phyloP scores from a whole-genome alignment of 2,329 filamentous ascomycete species.

The Penicillium sp. region DNA sequence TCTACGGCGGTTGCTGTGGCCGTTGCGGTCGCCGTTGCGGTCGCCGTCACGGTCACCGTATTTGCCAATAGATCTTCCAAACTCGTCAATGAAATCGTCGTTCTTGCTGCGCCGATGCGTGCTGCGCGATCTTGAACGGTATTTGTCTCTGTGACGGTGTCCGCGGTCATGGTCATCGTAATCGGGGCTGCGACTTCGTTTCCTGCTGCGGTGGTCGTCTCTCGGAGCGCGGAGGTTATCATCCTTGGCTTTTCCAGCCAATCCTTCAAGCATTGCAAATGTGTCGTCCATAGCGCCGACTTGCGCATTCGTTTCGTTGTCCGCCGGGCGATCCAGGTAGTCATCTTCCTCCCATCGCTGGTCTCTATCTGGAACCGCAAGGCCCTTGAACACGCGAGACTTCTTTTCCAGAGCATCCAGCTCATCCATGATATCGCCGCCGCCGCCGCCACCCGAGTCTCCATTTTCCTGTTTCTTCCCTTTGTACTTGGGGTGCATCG shows the following conservation, averaged over 20 bases:
- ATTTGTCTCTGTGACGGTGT: constrained; percentile 47
- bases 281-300: constrained; percentile 86
- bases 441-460: constrained; percentile 43
- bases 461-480: constrained; percentile 48
- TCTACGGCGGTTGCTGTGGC: constrained; percentile 49
- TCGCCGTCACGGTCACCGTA: constrained; percentile 44
- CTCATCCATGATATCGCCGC: constrained; percentile 49
- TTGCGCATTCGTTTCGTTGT: constrained; percentile 45
- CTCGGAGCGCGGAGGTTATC: constrained; percentile 39
- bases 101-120: constrained; percentile 43
- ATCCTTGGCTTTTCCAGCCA: constrained; percentile 67
- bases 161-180: constrained; percentile 54
- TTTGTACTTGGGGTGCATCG: constrained; percentile 91
- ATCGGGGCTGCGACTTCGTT: constrained; percentile 59
- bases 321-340: constrained; percentile 39
- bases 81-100: constrained; percentile 63
- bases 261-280: constrained; percentile 82
- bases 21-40: constrained; percentile 47
- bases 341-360: constrained; percentile 58
- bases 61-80: constrained; percentile 54
- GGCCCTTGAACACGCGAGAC: constrained; percentile 84
- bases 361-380: constrained; percentile 81
- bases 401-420: constrained; percentile 66
- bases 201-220: constrained; percentile 49
- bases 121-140: constrained; percentile 57